These are phyloP conservation scores for Hypoxylon sp. DNA, from an alignment of 2,329 filamentous ascomycete species.

Conservation along the genomic window DNA sequence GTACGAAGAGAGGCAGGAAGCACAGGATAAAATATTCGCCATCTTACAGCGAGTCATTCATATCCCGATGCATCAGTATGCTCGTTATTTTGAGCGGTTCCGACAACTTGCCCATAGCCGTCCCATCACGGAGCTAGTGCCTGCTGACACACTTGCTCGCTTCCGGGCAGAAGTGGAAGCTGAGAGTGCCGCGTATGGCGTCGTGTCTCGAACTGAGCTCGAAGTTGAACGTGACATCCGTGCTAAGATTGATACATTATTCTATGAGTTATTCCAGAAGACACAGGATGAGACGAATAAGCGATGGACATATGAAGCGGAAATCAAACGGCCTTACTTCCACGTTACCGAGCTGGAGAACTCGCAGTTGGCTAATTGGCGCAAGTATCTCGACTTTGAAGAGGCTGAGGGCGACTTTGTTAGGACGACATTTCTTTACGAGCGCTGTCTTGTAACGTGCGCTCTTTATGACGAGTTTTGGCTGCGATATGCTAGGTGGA, in stretches of 20 bases:
- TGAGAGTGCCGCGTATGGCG: slow-evolving; percentile 69
- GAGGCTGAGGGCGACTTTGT: slow-evolving; percentile 84
- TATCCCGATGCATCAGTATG: slow-evolving; percentile 96
- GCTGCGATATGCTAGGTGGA: slow-evolving; percentile 97
- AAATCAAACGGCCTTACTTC: slow-evolving; percentile 96
- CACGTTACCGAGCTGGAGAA: slow-evolving; percentile 95
- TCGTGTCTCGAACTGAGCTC: slow-evolving; percentile 73
- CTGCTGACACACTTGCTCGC: slow-evolving; percentile 75
- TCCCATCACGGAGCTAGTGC: slow-evolving; percentile 80
- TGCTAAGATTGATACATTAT: slow-evolving; percentile 81
- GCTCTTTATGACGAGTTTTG: slow-evolving; percentile 98
- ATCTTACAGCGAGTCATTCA: slow-evolving; percentile 87
- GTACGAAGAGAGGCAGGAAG: slow-evolving; percentile 92
- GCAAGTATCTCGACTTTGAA: slow-evolving; percentile 96
- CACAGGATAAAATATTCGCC: slow-evolving; percentile 85
- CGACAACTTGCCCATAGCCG: slow-evolving; percentile 80
- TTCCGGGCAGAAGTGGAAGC: slow-evolving; percentile 80
- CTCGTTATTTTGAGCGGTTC: slow-evolving; percentile 93
- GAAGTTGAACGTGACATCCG: slow-evolving; percentile 89
- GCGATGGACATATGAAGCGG: slow-evolving; percentile 94
- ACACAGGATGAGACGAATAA: slow-evolving; percentile 92
- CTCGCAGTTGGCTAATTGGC: slow-evolving; percentile 88
- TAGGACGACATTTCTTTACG: slow-evolving; percentile 87
- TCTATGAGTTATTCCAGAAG: slow-evolving; percentile 83
- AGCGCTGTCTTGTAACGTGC: slow-evolving; percentile 91